Evolutionary conservation across 2,329 filamentous ascomycete species (phyloP), one percentile per base, ranked within the genome.

Genomic region (Nothophaeocryptopus gaeumannii): DNA sequence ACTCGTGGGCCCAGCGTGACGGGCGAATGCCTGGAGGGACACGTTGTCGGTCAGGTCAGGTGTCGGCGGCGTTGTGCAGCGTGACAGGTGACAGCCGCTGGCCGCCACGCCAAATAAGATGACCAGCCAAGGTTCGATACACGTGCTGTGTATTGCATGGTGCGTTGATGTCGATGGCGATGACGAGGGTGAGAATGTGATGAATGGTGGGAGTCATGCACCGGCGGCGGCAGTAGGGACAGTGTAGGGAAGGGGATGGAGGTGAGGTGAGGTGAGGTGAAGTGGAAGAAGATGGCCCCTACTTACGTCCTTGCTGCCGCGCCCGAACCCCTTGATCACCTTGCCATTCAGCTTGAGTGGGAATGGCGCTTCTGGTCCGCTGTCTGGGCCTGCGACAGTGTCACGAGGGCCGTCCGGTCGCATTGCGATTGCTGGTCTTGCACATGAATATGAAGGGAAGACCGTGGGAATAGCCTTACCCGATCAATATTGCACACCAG

Each of bases 251-350:
- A 26, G 7, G 20, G 20, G 20, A 7, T 3, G 20, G 20, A 26
- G 20, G 20, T 3, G 20, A 7, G 20, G 39, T n/a, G 16, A 45
- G 15, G 33, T 5, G 15, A 29, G 26, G 33, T 43, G 16, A n/a
- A 8, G 45, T 13, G 16, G 14, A 34, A 40, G 45, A 15, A 12
- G 14, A 26, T 26, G 20, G 20, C 20, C 20, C 20, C 20, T 30
- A 61, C 63, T 56, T 47, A 91, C 88, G 73, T 96, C 91, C 75
- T 90, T 95, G 64, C 89, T 95, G 12, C 93, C 93, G 53, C 93
- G 82, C 36, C 93, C 92, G 70, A 97, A 97, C 31, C 93, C 93
- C 63, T 88, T 86, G 63, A 96, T 90, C 16, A 99, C 90, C 47
- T 85, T 82, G 16, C 93, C 93, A 54, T 87, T 85, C 73, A 97